phyloP scores from a whole-genome alignment of 1,284 basidiomycete species.

The Apiotrichum sp. region DNA sequence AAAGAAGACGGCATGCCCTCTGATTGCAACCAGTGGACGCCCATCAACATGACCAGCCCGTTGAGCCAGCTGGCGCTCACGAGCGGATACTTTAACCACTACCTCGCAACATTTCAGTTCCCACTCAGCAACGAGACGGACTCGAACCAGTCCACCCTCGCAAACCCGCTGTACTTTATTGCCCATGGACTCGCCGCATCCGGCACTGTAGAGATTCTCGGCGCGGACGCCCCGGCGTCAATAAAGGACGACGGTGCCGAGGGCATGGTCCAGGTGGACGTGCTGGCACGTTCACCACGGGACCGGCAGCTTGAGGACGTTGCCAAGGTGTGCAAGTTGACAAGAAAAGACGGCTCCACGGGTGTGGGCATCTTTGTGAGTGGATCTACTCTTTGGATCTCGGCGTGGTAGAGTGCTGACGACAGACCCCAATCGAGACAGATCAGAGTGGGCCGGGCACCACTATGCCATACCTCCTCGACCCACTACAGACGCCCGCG shows the following conservation, averaged over 20 bases:
- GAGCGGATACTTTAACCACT: slow-evolving; percentile 13
- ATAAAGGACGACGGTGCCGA: slow-evolving; percentile 31
- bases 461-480: slow-evolving; percentile 20
- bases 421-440: slow-evolving; percentile 32
- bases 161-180: slow-evolving; percentile 28
- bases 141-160: neutral
- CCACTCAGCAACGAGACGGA: slow-evolving; percentile 10
- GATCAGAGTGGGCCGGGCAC: slow-evolving; percentile 23
- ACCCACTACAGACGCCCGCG: slow-evolving; percentile 29
- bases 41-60: slow-evolving; percentile 25
- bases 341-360: slow-evolving; percentile 21
- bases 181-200: slow-evolving; percentile 37
- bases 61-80: slow-evolving; percentile 16
- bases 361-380: slow-evolving; percentile 45
- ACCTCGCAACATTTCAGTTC: slow-evolving; percentile 28
- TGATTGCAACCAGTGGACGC: slow-evolving; percentile 31
- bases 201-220: slow-evolving; percentile 42
- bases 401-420: neutral
- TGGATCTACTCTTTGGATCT: neutral
- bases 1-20: slow-evolving; percentile 31
- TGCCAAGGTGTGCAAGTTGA: slow-evolving; percentile 38
- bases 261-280: slow-evolving; percentile 36
- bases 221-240: slow-evolving; percentile 27
- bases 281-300: slow-evolving; percentile 32
- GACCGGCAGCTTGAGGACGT: slow-evolving; percentile 22